phyloP scores from a whole-genome alignment of 163 green algal species.

The Scenedesmus sp. region DNA sequence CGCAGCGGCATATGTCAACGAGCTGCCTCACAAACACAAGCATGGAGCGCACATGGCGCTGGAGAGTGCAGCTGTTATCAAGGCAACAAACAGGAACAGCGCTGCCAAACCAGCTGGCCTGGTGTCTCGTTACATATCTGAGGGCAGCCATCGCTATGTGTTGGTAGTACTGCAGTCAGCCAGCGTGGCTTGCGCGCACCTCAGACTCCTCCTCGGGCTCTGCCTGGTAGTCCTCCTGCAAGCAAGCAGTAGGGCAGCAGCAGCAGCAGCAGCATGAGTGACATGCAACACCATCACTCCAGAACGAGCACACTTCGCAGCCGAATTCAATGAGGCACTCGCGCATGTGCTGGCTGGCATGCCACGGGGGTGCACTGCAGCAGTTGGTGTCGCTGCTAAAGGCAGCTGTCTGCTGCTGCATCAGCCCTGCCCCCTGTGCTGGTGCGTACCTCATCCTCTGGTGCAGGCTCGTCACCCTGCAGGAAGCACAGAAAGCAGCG shows the following conservation, averaged over 20 bases:
- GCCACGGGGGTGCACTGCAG: neutral
- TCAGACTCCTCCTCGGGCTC: conserved; percentile 40
- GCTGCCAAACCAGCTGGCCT: too few relatives aligned
- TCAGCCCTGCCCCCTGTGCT: neutral
- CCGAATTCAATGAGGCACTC: too few relatives aligned
- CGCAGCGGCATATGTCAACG: neutral
- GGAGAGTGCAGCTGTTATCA: neutral
- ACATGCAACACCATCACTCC: neutral
- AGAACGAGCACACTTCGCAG: neutral
- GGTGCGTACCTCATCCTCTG: conserved; percentile 29
- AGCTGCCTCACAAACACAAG: neutral
- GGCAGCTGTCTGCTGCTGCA: neutral
- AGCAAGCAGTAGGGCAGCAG: neutral
- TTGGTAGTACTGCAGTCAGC: neutral
- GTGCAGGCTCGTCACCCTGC: conserved; percentile 45
- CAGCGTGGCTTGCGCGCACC: neutral
- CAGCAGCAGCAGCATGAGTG: neutral
- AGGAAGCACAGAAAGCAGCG: neutral
- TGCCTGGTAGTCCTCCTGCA: conserved; percentile 40
- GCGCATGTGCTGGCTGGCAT: neutral
- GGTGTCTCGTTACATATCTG: too few relatives aligned
- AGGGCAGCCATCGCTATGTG: too few relatives aligned
- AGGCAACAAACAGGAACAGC: too few relatives aligned
- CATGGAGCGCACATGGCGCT: neutral
- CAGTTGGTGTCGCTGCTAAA: neutral